Base-by-base conservation (phyloP, 176 grass and related monocot species). In the Metroxylon sagu region DNA sequence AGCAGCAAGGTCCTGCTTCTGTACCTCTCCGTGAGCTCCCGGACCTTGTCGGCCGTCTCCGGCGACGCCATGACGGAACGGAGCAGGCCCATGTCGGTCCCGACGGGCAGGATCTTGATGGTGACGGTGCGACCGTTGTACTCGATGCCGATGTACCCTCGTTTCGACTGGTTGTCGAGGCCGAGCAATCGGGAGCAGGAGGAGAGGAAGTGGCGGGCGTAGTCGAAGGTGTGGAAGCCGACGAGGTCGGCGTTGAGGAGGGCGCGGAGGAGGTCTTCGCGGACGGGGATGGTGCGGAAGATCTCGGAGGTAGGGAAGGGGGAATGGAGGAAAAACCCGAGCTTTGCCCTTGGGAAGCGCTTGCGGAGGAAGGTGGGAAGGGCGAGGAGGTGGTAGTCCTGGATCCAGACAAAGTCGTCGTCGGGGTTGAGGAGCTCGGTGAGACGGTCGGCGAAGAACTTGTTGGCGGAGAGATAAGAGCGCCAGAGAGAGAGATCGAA, bases 311-410 rank as follows among this genome's bases (percentile, higher is more conserved):
- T 68, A 52, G 78, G 78, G 70, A 82, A 87, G 14, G 74, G 74
- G 1, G 74, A 74, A 73, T 82, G 78, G 49, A 87, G 78, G 67
- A 75, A 87, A 35, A 86, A 70, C 0, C 78, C 83, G 5, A 87
- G 39, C 27, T 68, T 53, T 31, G 64, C 30, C 8, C 18, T 52
- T 2, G 73, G 78, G 28, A 60, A 77, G 49, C 26, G 71, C 49
- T 14, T 61, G 25, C 83, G 69, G 51, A 86, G 74, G 66, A 74
- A 74, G 19, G 78, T 71, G 15, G 78, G 69, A 3, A 86, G 66
- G 16, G 52, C 43, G 51, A 72, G 61, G 0, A 86, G 66, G 55
- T 86, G 78, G 64, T 82, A 86, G 28, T 86, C 83, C 26, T 86
- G 78, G 43, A 82, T 70, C 53, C 75, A 14, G 15, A 86, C 66